Conservation (phyloP, 306 rosid species). For the Prunus davidiana region DNA sequence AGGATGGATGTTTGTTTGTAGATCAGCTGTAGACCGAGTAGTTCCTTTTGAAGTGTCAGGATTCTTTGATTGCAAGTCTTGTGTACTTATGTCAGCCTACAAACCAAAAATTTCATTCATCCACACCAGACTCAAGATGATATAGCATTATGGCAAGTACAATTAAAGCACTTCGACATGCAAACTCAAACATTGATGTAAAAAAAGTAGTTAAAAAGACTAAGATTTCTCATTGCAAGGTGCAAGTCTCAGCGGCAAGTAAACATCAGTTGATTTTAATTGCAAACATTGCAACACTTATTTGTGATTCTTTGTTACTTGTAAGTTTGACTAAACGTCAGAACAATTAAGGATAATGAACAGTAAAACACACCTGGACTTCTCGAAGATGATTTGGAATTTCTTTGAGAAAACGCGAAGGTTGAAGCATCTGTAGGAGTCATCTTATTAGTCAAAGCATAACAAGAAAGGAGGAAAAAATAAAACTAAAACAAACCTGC, state of each 20-base stretch:
- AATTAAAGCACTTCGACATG: not conserved
- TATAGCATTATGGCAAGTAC: not conserved
- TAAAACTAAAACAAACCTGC: slow-evolving; percentile 60
- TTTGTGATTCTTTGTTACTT: not conserved
- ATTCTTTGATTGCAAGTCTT: slow-evolving; percentile 31
- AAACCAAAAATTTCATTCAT: slow-evolving; percentile 26
- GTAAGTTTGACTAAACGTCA: not conserved
- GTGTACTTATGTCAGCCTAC: slow-evolving; percentile 54
- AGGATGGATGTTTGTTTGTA: slow-evolving; percentile 21
- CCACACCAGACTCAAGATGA: slow-evolving; percentile 4
- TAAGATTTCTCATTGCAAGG: not conserved
- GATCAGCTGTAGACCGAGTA: not conserved
- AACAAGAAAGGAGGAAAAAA: not conserved
- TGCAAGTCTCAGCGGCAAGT: not conserved
- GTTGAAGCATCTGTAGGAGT: slow-evolving; percentile 74
- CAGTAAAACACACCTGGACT: slow-evolving; percentile 58
- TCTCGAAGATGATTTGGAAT: slow-evolving; percentile 81
- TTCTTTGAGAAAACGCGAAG: slow-evolving; percentile 87
- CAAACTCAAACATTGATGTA: not conserved
- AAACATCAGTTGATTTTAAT: not conserved
- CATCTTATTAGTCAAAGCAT: slow-evolving; percentile 2
- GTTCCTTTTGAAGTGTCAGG: too few relatives aligned
- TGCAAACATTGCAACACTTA: not conserved
- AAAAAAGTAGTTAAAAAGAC: not conserved
- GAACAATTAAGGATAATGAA: slow-evolving; percentile 13